These are phyloP conservation scores for Teunomyces tritomae DNA, from an alignment of 805 yeast species.

Conservation along the genomic window DNA sequence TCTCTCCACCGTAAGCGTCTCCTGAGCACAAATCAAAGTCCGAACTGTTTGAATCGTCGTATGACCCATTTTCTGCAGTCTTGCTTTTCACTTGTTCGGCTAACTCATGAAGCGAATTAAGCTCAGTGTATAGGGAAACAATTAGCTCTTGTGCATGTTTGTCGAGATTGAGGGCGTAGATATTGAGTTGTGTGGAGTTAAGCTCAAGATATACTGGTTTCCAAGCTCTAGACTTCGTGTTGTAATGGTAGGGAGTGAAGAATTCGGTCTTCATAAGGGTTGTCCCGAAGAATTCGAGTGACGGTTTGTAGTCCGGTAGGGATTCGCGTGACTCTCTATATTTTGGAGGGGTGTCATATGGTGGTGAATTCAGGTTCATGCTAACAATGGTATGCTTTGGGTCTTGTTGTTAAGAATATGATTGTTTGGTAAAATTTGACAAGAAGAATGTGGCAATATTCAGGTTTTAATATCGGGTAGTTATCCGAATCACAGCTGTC, in stretches of 20 bases:
- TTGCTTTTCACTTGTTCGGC: conserved; percentile 4
- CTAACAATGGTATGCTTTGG: neutral
- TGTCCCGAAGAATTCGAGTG: conserved; percentile 32
- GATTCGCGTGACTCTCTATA: conserved; percentile 22
- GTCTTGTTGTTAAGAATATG: too few species aligned
- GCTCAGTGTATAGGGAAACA: conserved; percentile 29
- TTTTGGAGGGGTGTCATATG: conserved; percentile 14
- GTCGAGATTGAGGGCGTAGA: conserved; percentile 26
- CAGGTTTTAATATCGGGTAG: neutral
- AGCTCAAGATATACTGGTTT: conserved; percentile 38
- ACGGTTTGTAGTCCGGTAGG: conserved; percentile 30
- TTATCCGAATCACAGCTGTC: neutral
- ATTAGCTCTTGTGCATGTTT: conserved; percentile 20
- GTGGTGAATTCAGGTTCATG: neutral
- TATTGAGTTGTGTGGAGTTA: conserved; percentile 37
- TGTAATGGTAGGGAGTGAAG: conserved; percentile 34
- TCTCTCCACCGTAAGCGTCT: conserved; percentile 31
- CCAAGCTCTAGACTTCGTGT: conserved; percentile 25
- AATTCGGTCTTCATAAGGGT: conserved; percentile 36
- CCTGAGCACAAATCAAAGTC: conserved; percentile 17
- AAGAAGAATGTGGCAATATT: neutral
- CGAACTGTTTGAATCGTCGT: neutral
- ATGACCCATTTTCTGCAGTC: neutral
- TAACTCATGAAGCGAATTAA: conserved; percentile 22
- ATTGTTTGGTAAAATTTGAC: neutral